Conservation (phyloP, 768 basidiomycete species). For the Mycena polygramma region DNA sequence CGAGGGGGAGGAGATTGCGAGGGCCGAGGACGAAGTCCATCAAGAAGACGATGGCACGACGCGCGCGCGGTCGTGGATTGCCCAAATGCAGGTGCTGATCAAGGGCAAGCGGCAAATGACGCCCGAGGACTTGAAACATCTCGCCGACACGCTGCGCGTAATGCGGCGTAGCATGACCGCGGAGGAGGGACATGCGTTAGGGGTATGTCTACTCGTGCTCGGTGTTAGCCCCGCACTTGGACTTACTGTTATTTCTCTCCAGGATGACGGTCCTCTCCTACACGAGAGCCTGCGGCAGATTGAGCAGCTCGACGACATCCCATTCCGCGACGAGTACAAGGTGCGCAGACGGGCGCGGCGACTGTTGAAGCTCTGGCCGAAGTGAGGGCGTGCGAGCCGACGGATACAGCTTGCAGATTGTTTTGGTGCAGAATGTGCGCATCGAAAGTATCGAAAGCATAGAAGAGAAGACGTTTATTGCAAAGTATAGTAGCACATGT, state of each 20-base stretch:
- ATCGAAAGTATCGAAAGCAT: too few relatives aligned
- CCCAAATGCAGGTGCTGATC: conserved; percentile 20
- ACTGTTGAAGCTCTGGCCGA: conserved; percentile 21
- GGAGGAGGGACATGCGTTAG: conserved; percentile 9
- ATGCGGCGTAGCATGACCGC: conserved; percentile 12
- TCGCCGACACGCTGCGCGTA: conserved; percentile 2
- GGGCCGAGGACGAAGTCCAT: not conserved
- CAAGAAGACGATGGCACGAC: not conserved
- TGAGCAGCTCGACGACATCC: conserved; percentile 32
- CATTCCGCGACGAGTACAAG: conserved; percentile 28
- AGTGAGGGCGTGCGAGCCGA: not conserved
- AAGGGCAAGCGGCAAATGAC: conserved; percentile 26
- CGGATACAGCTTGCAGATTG: too few relatives aligned
- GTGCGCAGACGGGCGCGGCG: conserved; percentile 21
- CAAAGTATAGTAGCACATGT: too few relatives aligned
- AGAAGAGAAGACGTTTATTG: too few relatives aligned
- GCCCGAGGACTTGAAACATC: conserved; percentile 16
- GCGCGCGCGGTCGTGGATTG: conserved; percentile 24
- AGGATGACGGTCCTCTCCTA: conserved; percentile 17
- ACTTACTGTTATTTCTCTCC: not conserved
- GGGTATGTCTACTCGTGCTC: not conserved
- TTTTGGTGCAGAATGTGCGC: not conserved
- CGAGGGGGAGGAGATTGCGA: too few relatives aligned
- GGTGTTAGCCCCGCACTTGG: not conserved
- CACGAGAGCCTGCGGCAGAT: conserved; percentile 26